Evolutionary conservation across 2,329 filamentous ascomycete species (phyloP).

Genomic region (Blastomyces parvus): DNA sequence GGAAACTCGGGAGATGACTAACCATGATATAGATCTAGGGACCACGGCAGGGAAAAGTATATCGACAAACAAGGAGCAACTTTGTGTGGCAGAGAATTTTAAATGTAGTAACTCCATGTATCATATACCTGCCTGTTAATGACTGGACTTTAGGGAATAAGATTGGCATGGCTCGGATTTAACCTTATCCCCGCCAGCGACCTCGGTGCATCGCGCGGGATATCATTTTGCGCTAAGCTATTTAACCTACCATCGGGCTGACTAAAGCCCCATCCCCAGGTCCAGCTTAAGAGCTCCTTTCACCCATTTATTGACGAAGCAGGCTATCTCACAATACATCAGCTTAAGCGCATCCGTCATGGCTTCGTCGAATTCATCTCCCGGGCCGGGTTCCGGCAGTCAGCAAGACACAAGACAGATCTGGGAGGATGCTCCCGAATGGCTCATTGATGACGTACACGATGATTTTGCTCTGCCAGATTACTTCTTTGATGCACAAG

Average conservation of each 20-base stretch:
- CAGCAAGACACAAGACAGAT: neutral
- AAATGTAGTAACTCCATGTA: no score
- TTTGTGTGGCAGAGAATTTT: neutral
- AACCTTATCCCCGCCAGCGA: neutral
- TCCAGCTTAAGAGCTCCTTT: neutral
- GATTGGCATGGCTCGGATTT: neutral
- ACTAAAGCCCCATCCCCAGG: neutral
- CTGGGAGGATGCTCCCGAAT: neutral
- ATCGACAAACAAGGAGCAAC: neutral
- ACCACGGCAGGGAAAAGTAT: neutral
- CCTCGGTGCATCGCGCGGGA: no score
- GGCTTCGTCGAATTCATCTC: neutral
- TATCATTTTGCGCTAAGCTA: no score
- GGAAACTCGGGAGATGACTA: no score
- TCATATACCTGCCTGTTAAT: neutral
- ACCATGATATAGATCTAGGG: no score
- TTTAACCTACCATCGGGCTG: neutral
- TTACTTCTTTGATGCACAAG: constrained; percentile 29
- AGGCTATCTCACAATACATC: neutral
- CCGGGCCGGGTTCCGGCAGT: neutral
- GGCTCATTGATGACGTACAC: constrained; percentile 20
- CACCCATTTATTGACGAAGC: neutral
- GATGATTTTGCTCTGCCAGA: constrained; percentile 42
- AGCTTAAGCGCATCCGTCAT: neutral
- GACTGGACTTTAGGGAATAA: neutral